phyloP scores from a whole-genome alignment of 164 flowering plant species.

The Aristolochia californica region DNA sequence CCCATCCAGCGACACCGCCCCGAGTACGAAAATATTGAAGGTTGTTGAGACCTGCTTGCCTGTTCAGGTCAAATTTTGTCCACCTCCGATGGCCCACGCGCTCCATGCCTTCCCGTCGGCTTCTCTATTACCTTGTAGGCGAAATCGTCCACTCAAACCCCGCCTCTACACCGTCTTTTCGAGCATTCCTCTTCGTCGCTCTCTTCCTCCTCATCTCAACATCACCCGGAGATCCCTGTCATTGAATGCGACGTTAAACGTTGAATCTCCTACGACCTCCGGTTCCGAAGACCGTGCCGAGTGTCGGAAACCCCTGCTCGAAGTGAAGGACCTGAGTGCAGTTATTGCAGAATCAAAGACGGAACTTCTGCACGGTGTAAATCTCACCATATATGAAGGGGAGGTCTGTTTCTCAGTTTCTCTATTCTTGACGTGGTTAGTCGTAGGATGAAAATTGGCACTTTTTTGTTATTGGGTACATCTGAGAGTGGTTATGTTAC shows the following conservation, averaged over 20 bases:
- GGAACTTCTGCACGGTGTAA: slow-evolving; percentile 70
- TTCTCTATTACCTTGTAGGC: no score
- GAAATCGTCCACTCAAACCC: no score
- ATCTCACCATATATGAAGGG: slow-evolving; percentile 59
- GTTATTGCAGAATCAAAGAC: slow-evolving; percentile 51
- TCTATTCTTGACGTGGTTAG: neutral
- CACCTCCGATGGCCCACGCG: no score
- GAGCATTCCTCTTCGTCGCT: no score
- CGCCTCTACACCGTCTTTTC: no score
- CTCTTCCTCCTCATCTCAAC: neutral
- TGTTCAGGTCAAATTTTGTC: no score
- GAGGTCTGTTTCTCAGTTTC: slow-evolving; percentile 42
- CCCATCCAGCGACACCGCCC: no score
- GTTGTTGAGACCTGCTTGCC: no score
- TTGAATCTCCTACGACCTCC: slow-evolving; percentile 25
- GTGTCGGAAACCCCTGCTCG: slow-evolving; percentile 43
- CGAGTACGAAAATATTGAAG: no score
- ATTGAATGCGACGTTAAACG: slow-evolving; percentile 18
- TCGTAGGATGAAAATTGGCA: neutral
- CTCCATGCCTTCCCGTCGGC: no score
- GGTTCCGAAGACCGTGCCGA: slow-evolving; percentile 3
- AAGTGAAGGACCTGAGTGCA: slow-evolving; percentile 71
- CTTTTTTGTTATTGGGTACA: neutral
- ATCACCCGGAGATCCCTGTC: slow-evolving; percentile 6
- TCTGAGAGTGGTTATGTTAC: neutral